Base-by-base conservation (phyloP, 1,284 basidiomycete genomes). In the Grifola frondosa region DNA sequence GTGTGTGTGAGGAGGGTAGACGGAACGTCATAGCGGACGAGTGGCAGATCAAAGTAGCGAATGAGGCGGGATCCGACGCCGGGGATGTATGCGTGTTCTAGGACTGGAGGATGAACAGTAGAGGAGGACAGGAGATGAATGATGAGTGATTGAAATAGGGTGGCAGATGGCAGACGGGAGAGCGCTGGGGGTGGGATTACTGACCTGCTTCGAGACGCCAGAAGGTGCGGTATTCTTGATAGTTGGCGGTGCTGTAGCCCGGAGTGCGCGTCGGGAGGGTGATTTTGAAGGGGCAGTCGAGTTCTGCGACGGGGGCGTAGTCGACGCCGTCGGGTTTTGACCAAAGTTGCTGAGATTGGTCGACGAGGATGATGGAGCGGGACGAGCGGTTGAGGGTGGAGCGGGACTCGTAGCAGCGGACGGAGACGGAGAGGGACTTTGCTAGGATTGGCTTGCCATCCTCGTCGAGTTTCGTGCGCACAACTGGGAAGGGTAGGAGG, bases 141-240 rank as follows among this genome's bases (percentile, higher is more conserved):
- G 46, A 46, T 42, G 44, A 42, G 26, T 36, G 35, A 41, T 44
- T 38, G 36, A 29, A 30, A 28, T 32, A 16, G 30, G 34, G 28
- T 42, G 49, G 49, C 42, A 48, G 43, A 44, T 48, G 54, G 39
- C 47, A 52, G 50, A 54, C 51, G 48, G 41, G 44, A 39, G 37
- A 45, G 28, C 40, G 37, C 30, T 32, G 39, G 38, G 33, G 43
- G 29, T 42, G 21, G 42, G 47, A 38, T 35, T 15, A 73, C 84
- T 57, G 52, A 84, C 88, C 75, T 49, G 87, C 88, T 69, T 92
- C 89, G 45, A 92, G 69, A 40, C 85, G 74, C 89, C 89, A 92
- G 59, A 79, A 80, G 58, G 85, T 80, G 32, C 82, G 74, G 62
- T 89, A 91, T 57, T 84, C 84, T 53, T 85, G 84, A 56, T 82